Base-by-base conservation (phyloP, 768 basidiomycete genomes). In the Phlegmacium glaucopus region DNA sequence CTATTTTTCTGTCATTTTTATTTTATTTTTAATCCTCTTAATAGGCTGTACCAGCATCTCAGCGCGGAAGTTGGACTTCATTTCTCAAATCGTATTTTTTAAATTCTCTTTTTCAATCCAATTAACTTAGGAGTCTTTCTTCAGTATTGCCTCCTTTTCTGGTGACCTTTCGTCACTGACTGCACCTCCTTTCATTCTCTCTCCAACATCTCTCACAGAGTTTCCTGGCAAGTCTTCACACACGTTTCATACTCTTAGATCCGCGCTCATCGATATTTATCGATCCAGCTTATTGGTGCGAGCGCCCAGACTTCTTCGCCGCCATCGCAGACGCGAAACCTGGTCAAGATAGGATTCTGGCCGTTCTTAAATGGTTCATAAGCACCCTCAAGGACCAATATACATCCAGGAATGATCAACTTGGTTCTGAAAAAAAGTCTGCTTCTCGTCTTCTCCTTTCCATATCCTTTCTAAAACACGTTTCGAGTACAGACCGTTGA, bases 391-490 rank as follows among this genome's bases (percentile, higher is more conserved):
- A 94, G 64, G 94, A 92, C 11, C 94, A 96, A 61, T 94, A 94
- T 64, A 97, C 90, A 35, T 91, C 91, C 13, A 76, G 94, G 41
- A 97, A 97, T 59, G 94, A 96, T 70, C 85, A 85, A 53, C 87
- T 93, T 82, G 95, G 95, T 11, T 92, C 90, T 1, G 94, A 98
- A 79, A 98, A 98, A 77, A 98, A 98, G 90, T 90, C 52, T 40
- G 82, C 71, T 29, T 15, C 27, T 46, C 44, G 10, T 44, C 17
- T 15, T 30, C 13, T 25, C 6, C 37, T 47, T 29, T 27, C 38
- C 28, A 39, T 27, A 29, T 29, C 39, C 10, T 44, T 52, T 46
- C 53, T 39, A 42, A 50, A 29, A 22, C 32, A 34, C 32, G 32
- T 34, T 37, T 9, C 29, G 10, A 34, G 47, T 17, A 13, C 55